Conservation (phyloP, 2,329 filamentous ascomycete species). For the Fusarium caatingaense region DNA sequence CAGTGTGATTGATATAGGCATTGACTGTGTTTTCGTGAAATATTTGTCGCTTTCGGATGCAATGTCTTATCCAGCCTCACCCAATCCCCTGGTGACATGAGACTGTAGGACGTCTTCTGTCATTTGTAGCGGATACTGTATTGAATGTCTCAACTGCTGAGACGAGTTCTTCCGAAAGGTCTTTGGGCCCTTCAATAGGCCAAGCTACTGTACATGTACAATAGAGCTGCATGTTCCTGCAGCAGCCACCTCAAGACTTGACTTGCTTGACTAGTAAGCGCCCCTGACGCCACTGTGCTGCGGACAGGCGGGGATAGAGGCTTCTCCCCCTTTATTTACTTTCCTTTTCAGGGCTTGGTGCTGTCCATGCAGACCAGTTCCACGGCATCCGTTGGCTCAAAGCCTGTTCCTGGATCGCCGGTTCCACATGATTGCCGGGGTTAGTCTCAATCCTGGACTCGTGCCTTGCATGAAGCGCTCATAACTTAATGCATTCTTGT, state of each 20-base stretch:
- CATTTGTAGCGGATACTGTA: conserved; percentile 27
- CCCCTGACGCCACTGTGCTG: conserved; percentile 38
- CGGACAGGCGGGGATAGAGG: conserved; percentile 28
- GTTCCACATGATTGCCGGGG: conserved; percentile 23
- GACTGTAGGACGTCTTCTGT: conserved; percentile 18
- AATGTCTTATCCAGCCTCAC: conserved; percentile 4
- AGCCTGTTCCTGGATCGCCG: neutral
- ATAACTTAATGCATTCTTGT: conserved; percentile 26
- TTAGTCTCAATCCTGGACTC: conserved; percentile 17
- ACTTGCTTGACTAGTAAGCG: conserved; percentile 1
- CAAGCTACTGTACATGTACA: neutral
- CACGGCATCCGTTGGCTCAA: conserved; percentile 27
- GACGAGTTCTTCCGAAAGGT: conserved; percentile 4
- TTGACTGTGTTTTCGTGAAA: conserved; percentile 29
- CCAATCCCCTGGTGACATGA: conserved; percentile 6
- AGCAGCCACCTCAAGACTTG: conserved; percentile 25
- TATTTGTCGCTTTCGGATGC: conserved; percentile 15
- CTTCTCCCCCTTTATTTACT: conserved; percentile 40
- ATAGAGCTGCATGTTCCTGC: conserved; percentile 37
- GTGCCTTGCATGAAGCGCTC: conserved; percentile 41
- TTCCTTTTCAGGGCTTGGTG: conserved; percentile 30
- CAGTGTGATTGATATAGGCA: conserved; percentile 25
- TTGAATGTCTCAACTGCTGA: conserved; percentile 1
- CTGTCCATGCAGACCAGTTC: conserved; percentile 22
- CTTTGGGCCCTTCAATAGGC: neutral